Percentiles rank a stretch among this genome's conserved stretches.
Evolutionary conservation across 2,329 filamentous ascomycete genomes (phyloP).

Genomic region (Diplodia seriata): DNA sequence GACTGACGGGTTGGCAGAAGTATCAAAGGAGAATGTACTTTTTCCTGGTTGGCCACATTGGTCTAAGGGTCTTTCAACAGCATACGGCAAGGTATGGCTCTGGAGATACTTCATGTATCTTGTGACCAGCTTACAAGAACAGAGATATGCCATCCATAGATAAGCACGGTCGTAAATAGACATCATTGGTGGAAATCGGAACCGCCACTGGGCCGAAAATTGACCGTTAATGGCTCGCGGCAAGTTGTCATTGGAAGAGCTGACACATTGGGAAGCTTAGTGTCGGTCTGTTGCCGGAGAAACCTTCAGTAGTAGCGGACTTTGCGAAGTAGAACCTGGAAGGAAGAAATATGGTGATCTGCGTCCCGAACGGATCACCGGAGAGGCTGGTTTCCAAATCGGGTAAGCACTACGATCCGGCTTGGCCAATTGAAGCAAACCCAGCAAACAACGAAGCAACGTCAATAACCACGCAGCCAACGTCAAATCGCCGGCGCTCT

Average conservation of each 20-base stretch:
- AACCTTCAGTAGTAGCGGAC: neutral
- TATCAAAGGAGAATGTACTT: no score
- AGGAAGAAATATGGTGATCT: neutral
- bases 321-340: neutral
- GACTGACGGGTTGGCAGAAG: no score
- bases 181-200: neutral
- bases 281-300: neutral
- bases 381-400: neutral
- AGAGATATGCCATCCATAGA: neutral
- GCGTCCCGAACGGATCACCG: neutral
- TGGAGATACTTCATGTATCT: no score
- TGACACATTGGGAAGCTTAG: neutral
- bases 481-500: neutral
- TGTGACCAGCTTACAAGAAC: neutral
- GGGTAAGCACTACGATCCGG: neutral
- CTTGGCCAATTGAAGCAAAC: neutral
- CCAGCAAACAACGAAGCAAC: neutral
- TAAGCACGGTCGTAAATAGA: neutral
- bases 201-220: neutral
- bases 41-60: no score
- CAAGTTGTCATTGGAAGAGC: neutral
- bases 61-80: no score
- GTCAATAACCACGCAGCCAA: neutral
- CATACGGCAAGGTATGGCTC: no score
- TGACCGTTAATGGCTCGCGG: neutral